These are phyloP conservation scores for Calcarisporium arbuscula DNA, from an alignment of 2,329 filamentous ascomycete genomes.

Conservation along the genomic window DNA sequence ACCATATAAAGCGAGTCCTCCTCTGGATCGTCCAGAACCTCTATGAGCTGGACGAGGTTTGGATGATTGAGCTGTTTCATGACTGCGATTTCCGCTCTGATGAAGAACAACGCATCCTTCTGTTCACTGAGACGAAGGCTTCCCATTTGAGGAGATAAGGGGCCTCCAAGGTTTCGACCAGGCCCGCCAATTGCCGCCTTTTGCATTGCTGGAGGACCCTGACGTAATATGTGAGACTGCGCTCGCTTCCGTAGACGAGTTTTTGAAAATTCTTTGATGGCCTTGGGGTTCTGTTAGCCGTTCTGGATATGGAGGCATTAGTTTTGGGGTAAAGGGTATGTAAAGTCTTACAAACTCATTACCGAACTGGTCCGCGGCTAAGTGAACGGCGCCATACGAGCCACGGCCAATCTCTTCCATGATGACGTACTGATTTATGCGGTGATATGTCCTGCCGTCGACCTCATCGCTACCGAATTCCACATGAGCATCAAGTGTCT, in stretches of 20 bases:
- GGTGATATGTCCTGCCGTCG: conserved; percentile 74
- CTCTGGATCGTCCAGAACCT: conserved; percentile 91
- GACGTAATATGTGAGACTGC: conserved; percentile 76
- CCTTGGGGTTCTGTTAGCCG: conserved; percentile 44
- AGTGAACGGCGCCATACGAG: conserved; percentile 89
- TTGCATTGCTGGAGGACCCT: conserved; percentile 31
- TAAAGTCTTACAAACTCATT: conserved; percentile 73
- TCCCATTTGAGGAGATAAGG: conserved; percentile 19
- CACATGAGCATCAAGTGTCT: conserved; percentile 85
- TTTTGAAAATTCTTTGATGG: conserved; percentile 97
- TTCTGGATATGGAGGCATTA: not conserved
- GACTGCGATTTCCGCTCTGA: conserved; percentile 93
- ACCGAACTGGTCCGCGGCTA: conserved; percentile 84
- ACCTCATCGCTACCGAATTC: conserved; percentile 80
- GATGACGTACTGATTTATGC: conserved; percentile 93
- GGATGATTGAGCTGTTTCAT: conserved; percentile 98
- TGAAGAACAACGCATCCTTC: conserved; percentile 69
- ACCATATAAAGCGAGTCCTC: conserved; percentile 99
- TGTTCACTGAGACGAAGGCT: conserved; percentile 47
- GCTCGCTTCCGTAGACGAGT: conserved; percentile 80
- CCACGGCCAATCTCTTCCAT: conserved; percentile 94
- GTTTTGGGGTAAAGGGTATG: not conserved
- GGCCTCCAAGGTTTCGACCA: conserved; percentile 6
- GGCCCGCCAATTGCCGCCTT: conserved; percentile 18
- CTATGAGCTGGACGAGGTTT: conserved; percentile 87